Base-by-base conservation (phyloP, 202 grass and related monocot genomes). In the Setaria italica region DNA sequence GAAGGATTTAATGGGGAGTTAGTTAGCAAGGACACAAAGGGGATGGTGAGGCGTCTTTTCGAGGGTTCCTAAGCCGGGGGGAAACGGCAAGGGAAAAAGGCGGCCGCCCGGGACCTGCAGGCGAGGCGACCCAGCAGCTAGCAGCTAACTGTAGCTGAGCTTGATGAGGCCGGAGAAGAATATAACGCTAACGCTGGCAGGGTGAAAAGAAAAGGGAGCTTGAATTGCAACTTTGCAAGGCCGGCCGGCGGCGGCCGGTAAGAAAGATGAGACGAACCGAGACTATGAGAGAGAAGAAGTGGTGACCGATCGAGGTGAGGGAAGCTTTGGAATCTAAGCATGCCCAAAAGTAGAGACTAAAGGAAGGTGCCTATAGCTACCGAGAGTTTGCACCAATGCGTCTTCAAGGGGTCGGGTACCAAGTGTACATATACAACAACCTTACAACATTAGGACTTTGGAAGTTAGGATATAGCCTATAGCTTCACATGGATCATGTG, bases 41-140 rank as follows among this genome's bases (percentile, higher is more conserved):
- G 80, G 92, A 77, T 21, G 92, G 88, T 92, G 90, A 92, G 90
- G 88, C 47, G 86, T 94, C 94, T 97, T 92, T 92, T 94, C 88
- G 90, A 90, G 83, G 90, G 88, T 91, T 92, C 89, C 90, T 80
- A 90, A 90, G 60, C 59, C 9, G 54, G 45, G 58, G 46, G 89
- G 75, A 76, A 95, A 81, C 81, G 63, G 72, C 46, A 72, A 72
- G 37, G 60, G 5, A 77, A 80, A 82, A 71, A 90, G 77, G 72
- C 50, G 62, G 42, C 14, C 56, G 56, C 25, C 25, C 25, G 12
- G 2, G 30, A 32, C 35, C 35, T 53, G 39, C 16, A 25, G 25
- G 25, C 39, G 39, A 41, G 39, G 39, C 39, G 39, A 41, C 39
- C 39, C 39, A 41, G 39, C 39, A 37, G 35, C 35, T 4, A 37